Evolutionary conservation across 2,329 filamentous ascomycete species (phyloP).

Genomic region (Alternaria sp.): DNA sequence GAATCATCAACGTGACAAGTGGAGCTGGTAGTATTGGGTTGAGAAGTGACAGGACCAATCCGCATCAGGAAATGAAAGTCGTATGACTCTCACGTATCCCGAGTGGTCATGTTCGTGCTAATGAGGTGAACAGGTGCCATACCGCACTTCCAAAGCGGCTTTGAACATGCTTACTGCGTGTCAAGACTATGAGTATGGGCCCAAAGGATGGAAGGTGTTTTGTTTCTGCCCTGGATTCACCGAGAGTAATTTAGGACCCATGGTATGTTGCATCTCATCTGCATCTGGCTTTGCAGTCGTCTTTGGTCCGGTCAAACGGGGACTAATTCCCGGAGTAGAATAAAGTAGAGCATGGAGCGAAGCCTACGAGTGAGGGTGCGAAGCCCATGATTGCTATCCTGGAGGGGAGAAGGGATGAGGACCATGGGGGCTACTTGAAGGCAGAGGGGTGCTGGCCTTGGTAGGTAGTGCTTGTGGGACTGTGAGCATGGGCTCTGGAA

Average conservation of each 20-base stretch:
- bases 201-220: conserved; percentile 45
- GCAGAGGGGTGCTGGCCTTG: conserved; percentile 11
- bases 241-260: conserved; percentile 32
- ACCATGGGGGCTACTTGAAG: conserved; percentile 32
- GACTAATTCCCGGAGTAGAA: not conserved
- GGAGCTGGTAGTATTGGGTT: conserved; percentile 41
- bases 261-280: not conserved
- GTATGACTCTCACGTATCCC: not conserved
- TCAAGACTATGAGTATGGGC: conserved; percentile 37
- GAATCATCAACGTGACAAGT: conserved; percentile 45
- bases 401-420: conserved; percentile 44
- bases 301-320: not conserved
- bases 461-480: not conserved
- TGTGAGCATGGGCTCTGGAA: not conserved
- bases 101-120: not conserved
- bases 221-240: conserved; percentile 49
- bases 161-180: conserved; percentile 50
- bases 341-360: conserved; percentile 42
- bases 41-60: conserved; percentile 29
- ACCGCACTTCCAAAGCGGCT: conserved; percentile 48
- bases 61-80: conserved; percentile 25
- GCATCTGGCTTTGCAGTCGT: not conserved
- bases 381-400: conserved; percentile 47
- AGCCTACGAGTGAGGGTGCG: conserved; percentile 39
- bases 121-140: conserved; percentile 21